These are phyloP conservation scores for Starmerella powellii DNA, from an alignment of 805 yeast genomes.

Conservation along the genomic window DNA sequence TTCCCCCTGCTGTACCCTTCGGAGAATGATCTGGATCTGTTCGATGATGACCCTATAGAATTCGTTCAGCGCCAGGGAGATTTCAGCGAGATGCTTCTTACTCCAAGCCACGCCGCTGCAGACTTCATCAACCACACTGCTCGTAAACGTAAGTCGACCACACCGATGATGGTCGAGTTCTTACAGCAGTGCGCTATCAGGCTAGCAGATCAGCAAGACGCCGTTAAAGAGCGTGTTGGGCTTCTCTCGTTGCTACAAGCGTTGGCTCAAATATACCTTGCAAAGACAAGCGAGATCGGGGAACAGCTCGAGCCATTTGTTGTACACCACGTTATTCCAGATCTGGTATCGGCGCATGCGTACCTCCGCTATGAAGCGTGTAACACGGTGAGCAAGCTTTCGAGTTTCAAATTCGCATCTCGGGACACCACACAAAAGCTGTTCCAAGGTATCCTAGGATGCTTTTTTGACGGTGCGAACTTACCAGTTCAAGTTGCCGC, in stretches of 20 bases:
- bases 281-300: conserved; percentile 27
- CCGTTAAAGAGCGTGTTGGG: conserved; percentile 32
- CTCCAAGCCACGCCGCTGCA: conserved; percentile 73
- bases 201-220: conserved; percentile 29
- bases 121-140: conserved; percentile 61
- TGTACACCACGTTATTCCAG: conserved; percentile 54
- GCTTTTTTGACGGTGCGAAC: conserved; percentile 35
- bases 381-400: conserved; percentile 42
- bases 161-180: conserved; percentile 15
- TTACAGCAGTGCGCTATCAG: conserved; percentile 18
- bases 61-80: conserved; percentile 66
- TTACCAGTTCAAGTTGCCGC: conserved; percentile 75
- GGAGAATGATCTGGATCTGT: conserved; percentile 54
- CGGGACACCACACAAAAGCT: conserved; percentile 56
- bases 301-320: conserved; percentile 45
- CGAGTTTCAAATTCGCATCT: conserved; percentile 47
- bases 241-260: conserved; percentile 67
- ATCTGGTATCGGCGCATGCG: conserved; percentile 40
- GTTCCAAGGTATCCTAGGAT: conserved; percentile 28
- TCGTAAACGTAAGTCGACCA: conserved; percentile 41
- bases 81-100: conserved; percentile 42
- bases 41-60: conserved; percentile 80
- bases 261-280: conserved; percentile 44
- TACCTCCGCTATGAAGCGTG: conserved; percentile 59
- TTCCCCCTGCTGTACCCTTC: conserved; percentile 65